These are phyloP conservation scores for Pestalotiopsis sp. DNA, from an alignment of 2,329 filamentous ascomycete species.

Conservation along the genomic window DNA sequence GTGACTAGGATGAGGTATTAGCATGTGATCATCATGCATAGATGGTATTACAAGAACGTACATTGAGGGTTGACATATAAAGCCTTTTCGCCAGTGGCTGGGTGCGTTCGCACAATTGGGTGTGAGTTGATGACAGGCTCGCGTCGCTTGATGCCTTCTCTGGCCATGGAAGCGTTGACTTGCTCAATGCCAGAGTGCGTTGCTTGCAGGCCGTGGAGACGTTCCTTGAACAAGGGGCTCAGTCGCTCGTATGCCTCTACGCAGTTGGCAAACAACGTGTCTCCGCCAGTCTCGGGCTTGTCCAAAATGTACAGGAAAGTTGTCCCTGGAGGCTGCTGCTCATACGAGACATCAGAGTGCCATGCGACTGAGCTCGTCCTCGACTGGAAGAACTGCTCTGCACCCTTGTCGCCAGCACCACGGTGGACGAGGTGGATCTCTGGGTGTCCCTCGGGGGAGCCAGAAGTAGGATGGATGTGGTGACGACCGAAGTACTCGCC, in stretches of 20 bases:
- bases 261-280: conserved; percentile 80
- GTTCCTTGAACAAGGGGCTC: conserved; percentile 74
- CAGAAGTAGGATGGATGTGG: conserved; percentile 79
- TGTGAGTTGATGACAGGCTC: conserved; percentile 75
- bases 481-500: conserved; percentile 78
- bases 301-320: conserved; percentile 91
- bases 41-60: conserved; percentile 40
- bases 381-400: conserved; percentile 59
- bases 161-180: conserved; percentile 64
- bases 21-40: background rate
- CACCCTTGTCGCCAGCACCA: conserved; percentile 62
- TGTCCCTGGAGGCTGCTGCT: conserved; percentile 83
- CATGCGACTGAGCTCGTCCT: conserved; percentile 81
- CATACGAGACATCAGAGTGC: conserved; percentile 89
- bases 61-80: conserved; percentile 83
- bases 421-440: conserved; percentile 80
- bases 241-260: conserved; percentile 80
- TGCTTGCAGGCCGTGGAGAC: conserved; percentile 77
- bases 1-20: conserved; percentile 55
- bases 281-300: conserved; percentile 75
- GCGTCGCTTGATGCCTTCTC: conserved; percentile 70
- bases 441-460: conserved; percentile 70
- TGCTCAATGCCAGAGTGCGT: conserved; percentile 84
- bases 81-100: conserved; percentile 80
- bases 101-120: conserved; percentile 79